Conservation (phyloP, 768 basidiomycete species). For the Multifurca ochricompacta region DNA sequence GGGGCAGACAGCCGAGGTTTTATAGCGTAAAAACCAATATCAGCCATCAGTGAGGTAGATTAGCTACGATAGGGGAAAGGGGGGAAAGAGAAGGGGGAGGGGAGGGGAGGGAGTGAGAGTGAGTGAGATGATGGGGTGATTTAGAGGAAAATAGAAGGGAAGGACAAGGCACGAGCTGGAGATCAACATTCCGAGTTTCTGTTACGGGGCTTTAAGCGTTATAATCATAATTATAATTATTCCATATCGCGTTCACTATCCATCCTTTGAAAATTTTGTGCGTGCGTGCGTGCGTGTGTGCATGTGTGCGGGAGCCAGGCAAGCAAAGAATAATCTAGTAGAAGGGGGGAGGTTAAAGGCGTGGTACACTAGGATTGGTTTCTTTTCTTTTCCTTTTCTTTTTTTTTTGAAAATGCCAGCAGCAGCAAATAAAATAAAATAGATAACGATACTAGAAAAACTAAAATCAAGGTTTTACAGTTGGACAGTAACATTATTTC, state of each 20-base stretch:
- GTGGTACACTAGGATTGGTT: slow-evolving; percentile 8
- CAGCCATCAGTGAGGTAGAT: slow-evolving; percentile 4
- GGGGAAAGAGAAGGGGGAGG: too few relatives aligned
- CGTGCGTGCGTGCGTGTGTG: too few relatives aligned
- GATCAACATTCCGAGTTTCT: slow-evolving; percentile 3
- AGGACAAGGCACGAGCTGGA: background rate
- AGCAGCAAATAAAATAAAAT: too few relatives aligned
- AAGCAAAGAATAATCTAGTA: background rate
- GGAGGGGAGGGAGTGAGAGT: background rate
- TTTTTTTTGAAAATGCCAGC: too few relatives aligned
- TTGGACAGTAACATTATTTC: background rate
- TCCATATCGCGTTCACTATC: background rate
- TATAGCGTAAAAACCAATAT: slow-evolving; percentile 2
- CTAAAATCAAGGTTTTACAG: slow-evolving; percentile 13
- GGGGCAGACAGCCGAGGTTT: background rate
- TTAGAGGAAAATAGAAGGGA: too few relatives aligned
- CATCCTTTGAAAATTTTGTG: background rate
- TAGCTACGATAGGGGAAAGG: slow-evolving; percentile 11
- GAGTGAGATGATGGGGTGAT: background rate
- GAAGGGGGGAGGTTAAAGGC: too few relatives aligned
- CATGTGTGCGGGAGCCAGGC: background rate
- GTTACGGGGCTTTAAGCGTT: background rate
- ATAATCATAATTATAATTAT: background rate
- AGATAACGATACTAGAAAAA: background rate
- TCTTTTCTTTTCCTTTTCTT: too few relatives aligned